phyloP scores from a whole-genome alignment of 345 rosid species.

The Kandelia obovata region DNA sequence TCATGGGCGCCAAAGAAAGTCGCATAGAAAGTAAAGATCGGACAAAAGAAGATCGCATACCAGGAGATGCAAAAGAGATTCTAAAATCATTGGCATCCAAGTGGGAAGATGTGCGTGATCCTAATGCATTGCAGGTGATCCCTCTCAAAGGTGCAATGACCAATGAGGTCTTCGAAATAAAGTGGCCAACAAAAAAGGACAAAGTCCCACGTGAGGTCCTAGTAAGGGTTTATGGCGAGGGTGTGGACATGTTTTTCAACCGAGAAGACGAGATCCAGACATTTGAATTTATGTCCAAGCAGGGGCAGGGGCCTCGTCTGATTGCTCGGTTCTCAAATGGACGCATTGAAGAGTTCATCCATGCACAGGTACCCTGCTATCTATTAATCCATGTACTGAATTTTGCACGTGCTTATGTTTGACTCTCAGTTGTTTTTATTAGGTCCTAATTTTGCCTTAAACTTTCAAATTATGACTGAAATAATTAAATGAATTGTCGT shows the following conservation, averaged over 20 bases:
- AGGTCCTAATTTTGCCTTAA: not conserved
- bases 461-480: not conserved
- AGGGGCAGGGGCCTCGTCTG: constrained; percentile 33
- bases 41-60: constrained; percentile 8
- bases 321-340: constrained; percentile 28
- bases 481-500: not conserved
- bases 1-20: constrained; percentile 34
- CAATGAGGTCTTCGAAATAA: constrained; percentile 27
- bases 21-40: constrained; percentile 8
- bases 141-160: constrained; percentile 35
- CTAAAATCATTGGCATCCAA: constrained; percentile 31
- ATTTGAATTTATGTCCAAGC: constrained; percentile 32
- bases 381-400: not conserved
- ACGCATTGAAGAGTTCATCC: constrained; percentile 35
- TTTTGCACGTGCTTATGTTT: not conserved
- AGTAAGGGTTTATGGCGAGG: constrained; percentile 33
- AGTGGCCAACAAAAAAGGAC: constrained; percentile 20
- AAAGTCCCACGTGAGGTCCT: constrained; percentile 20
- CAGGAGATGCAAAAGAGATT: constrained; percentile 22
- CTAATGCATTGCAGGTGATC: constrained; percentile 23
- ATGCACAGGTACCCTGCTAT: constrained; percentile 22
- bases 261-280: constrained; percentile 26
- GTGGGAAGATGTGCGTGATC: constrained; percentile 27
- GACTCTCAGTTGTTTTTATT: not conserved
- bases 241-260: constrained; percentile 31